phyloP scores from a whole-genome alignment of 306 rosid species.

The Hippophae gyantsensis region DNA sequence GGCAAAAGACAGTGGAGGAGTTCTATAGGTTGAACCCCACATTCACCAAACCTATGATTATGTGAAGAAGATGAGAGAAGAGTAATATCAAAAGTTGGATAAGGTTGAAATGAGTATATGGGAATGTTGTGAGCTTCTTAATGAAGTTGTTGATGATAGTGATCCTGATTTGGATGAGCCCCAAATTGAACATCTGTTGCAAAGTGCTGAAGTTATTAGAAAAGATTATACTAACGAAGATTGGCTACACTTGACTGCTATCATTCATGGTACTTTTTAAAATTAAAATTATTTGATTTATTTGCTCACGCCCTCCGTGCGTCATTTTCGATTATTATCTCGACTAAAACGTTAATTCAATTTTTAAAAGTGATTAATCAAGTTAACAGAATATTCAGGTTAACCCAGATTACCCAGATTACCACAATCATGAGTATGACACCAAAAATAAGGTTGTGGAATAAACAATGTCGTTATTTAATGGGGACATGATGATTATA shows the following conservation, averaged over 20 bases:
- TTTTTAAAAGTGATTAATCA: no score
- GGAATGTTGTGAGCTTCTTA: constrained; percentile 59
- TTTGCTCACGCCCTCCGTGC: no score
- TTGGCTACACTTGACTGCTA: constrained; percentile 69
- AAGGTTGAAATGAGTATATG: constrained; percentile 52
- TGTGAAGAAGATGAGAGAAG: constrained; percentile 42
- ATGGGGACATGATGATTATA: constrained; percentile 27
- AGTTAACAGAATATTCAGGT: no score
- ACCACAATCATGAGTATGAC: constrained; percentile 15
- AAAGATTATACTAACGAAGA: constrained; percentile 46
- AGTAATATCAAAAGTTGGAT: constrained; percentile 40
- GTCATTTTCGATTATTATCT: no score
- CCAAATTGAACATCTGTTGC: constrained; percentile 52
- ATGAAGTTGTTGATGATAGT: constrained; percentile 24
- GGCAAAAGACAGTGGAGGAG: constrained; percentile 49
- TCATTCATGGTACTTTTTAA: constrained; percentile 41
- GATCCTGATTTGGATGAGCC: constrained; percentile 52
- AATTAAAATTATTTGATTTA: no score
- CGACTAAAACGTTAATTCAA: no score
- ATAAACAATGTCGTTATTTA: constrained; percentile 20
- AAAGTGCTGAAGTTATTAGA: constrained; percentile 51
- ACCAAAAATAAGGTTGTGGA: constrained; percentile 20
- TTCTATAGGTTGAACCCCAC: constrained; percentile 46
- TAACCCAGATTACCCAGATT: no score
- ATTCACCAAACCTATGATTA: constrained; percentile 47